Evolutionary conservation across 129 eudicot species (phyloP).

Genomic region (Calendula officinalis): DNA sequence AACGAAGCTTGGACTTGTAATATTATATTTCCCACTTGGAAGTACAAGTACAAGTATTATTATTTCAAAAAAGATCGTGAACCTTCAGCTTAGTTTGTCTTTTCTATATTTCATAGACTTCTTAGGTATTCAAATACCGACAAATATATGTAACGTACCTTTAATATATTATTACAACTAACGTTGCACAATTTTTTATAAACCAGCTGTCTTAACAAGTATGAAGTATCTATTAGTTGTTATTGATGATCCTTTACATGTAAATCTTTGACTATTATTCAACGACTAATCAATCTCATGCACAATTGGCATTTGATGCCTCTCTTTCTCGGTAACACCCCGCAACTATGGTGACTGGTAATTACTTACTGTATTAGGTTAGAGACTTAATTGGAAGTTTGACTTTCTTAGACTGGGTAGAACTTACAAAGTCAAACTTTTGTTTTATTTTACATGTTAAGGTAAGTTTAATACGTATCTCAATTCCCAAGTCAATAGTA

Average conservation of each 20-base stretch:
- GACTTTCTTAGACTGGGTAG: constrained; percentile 15
- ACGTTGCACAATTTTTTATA: constrained; percentile 22
- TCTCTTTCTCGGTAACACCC: constrained; percentile 8
- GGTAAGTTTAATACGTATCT: constrained; percentile 20
- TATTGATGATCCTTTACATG: constrained; percentile 25
- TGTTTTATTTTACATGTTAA: constrained; percentile 12
- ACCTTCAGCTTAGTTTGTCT: constrained; percentile 15
- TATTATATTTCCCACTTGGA: constrained; percentile 28
- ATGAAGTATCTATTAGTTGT: constrained; percentile 14
- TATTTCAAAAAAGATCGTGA: constrained; percentile 17
- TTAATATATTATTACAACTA: neutral
- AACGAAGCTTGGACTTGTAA: constrained; percentile 38
- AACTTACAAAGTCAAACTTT: constrained; percentile 22
- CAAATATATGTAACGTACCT: constrained; percentile 6
- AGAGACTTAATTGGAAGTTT: constrained; percentile 18
- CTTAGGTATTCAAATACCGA: constrained; percentile 20
- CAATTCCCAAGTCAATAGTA: constrained; percentile 14
- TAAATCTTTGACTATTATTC: constrained; percentile 35
- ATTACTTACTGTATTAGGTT: constrained; percentile 6
- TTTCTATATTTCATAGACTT: constrained; percentile 11
- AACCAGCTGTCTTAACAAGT: constrained; percentile 28
- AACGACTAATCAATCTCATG: constrained; percentile 19
- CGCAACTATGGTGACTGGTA: neutral
- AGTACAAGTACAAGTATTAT: neutral
- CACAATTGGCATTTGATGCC: constrained; percentile 23